These are phyloP conservation scores for Paratinospora sagittata DNA, from an alignment of 164 flowering plant species.

Conservation along the genomic window DNA sequence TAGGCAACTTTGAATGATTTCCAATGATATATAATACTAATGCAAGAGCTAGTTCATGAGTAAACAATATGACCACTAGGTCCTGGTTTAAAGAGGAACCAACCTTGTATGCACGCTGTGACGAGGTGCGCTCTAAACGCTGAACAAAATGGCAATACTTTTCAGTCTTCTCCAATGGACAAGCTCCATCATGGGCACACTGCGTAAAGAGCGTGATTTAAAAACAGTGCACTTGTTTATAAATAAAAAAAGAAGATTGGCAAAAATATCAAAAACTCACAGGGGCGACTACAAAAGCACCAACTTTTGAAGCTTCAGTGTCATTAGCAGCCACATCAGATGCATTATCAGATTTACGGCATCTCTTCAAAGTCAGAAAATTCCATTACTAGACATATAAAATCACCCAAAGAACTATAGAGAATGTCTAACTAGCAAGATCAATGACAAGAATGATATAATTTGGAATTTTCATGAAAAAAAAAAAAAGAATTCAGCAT, in stretches of 20 bases:
- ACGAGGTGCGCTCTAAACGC: constrained; percentile 82
- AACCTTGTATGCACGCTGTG: constrained; percentile 93
- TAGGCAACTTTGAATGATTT: too few species aligned
- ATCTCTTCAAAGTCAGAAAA: constrained; percentile 42
- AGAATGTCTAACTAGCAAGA: not conserved
- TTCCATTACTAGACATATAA: constrained; percentile 7
- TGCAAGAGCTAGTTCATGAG: not conserved
- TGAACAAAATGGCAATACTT: constrained; percentile 99
- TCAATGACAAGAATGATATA: too few species aligned
- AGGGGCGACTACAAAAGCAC: constrained; percentile 91
- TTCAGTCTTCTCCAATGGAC: constrained; percentile 74
- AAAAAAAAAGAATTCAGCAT: too few species aligned
- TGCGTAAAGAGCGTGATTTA: constrained; percentile 27
- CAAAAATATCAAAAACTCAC: constrained; percentile 41
- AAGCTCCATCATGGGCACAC: constrained; percentile 96
- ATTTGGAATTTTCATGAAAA: too few species aligned
- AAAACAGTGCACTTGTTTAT: constrained; percentile 5
- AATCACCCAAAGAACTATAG: not conserved
- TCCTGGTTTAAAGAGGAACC: constrained; percentile 4
- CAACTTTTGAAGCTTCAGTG: constrained; percentile 36
- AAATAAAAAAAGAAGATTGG: not conserved
- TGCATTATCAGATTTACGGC: constrained; percentile 39
- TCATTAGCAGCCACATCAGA: constrained; percentile 34
- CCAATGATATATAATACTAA: too few species aligned
- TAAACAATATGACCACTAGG: not conserved